phyloP scores from a whole-genome alignment of 2,329 filamentous ascomycete species.

The Curvularia eragrostidis region DNA sequence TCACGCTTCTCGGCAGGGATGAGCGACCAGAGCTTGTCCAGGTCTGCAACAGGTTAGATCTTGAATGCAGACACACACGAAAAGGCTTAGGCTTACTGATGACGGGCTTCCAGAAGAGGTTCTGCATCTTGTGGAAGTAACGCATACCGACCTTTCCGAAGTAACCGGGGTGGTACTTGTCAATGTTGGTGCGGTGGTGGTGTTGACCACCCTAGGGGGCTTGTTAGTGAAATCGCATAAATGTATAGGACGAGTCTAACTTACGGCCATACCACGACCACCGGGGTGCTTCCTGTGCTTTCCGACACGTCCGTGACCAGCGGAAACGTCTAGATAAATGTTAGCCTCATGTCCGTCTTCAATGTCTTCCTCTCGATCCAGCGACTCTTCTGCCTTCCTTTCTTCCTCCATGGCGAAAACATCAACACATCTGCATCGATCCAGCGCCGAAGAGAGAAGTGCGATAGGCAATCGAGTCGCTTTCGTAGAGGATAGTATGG shows the following conservation, averaged over 20 bases:
- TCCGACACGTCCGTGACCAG: constrained; percentile 90
- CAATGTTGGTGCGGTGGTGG: constrained; percentile 93
- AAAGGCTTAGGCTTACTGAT: constrained; percentile 3
- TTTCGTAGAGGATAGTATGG: background rate
- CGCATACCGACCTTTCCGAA: constrained; percentile 78
- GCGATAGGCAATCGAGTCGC: constrained; percentile 1
- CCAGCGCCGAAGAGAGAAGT: background rate
- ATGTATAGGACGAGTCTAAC: background rate
- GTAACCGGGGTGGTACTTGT: constrained; percentile 98
- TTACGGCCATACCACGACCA: constrained; percentile 67
- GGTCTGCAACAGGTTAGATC: constrained; percentile 55
- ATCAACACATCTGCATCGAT: background rate
- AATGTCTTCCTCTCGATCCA: background rate
- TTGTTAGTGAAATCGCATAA: background rate
- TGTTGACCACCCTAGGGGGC: constrained; percentile 81
- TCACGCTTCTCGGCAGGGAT: constrained; percentile 92
- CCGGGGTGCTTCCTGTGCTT: constrained; percentile 94
- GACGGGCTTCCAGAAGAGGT: constrained; percentile 10
- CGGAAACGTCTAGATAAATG: background rate
- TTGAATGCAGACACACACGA: background rate
- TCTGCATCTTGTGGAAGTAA: constrained; percentile 78
- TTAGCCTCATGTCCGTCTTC: background rate
- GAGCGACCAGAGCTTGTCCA: constrained; percentile 99
- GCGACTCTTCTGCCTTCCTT: background rate
- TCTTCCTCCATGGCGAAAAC: constrained; percentile 1